Evolutionary conservation across 305 asterid species (phyloP).

Genomic region (Fraxinus ornus): DNA sequence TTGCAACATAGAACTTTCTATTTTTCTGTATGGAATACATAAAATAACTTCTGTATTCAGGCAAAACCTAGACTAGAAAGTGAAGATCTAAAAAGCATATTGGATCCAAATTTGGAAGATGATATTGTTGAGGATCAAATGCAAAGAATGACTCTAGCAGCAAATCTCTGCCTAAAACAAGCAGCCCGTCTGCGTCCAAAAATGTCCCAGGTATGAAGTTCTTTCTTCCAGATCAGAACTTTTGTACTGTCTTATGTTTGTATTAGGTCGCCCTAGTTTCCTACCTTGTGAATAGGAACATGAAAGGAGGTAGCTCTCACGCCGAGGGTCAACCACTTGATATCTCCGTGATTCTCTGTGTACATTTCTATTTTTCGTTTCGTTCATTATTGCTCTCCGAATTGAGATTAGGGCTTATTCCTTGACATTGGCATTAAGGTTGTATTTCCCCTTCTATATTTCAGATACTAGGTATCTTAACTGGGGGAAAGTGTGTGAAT

Average conservation of each 20-base stretch:
- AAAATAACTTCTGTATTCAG: constrained; percentile 30
- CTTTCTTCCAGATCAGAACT: neutral
- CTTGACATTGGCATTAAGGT: neutral
- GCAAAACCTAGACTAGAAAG: constrained; percentile 74
- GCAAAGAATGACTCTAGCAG: constrained; percentile 73
- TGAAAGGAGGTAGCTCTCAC: neutral
- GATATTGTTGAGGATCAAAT: constrained; percentile 47
- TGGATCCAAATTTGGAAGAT: constrained; percentile 65
- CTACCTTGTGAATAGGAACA: neutral
- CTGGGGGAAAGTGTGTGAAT: constrained; percentile 44
- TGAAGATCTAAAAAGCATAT: constrained; percentile 49
- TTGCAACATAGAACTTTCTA: neutral
- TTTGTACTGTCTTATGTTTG: neutral
- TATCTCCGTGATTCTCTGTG: neutral
- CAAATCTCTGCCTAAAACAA: constrained; percentile 73
- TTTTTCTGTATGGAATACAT: neutral
- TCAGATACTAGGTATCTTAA: constrained; percentile 61
- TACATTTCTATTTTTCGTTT: neutral
- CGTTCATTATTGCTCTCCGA: neutral
- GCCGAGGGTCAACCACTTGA: neutral
- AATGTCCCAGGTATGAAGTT: constrained; percentile 57
- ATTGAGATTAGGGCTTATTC: neutral
- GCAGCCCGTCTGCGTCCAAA: constrained; percentile 85
- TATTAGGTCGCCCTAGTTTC: neutral
- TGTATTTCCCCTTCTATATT: neutral